Conservation (phyloP, 2,329 filamentous ascomycete genomes). For the Aspergillus sojae region DNA sequence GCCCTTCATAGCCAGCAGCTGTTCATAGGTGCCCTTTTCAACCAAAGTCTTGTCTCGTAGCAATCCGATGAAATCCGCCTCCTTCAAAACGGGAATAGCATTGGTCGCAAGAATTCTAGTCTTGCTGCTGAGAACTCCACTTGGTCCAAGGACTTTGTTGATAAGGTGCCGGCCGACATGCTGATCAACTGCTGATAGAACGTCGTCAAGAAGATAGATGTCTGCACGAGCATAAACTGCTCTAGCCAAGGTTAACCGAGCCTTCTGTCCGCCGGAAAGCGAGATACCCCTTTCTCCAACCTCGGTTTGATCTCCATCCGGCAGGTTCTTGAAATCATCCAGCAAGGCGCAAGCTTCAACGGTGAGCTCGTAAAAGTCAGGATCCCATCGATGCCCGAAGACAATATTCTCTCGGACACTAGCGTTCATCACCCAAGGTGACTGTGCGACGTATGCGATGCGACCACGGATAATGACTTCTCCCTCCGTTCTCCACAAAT, state of each 20-base stretch:
- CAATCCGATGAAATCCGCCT: slow-evolving; percentile 86
- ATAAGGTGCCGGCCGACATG: slow-evolving; percentile 95
- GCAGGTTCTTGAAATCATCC: slow-evolving; percentile 88
- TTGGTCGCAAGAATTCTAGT: slow-evolving; percentile 94
- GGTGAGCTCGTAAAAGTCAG: slow-evolving; percentile 90
- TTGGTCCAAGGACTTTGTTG: slow-evolving; percentile 85
- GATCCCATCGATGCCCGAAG: slow-evolving; percentile 92
- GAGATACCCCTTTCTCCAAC: slow-evolving; percentile 97
- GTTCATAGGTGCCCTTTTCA: slow-evolving; percentile 86
- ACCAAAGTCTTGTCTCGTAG: slow-evolving; percentile 80
- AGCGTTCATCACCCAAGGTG: slow-evolving; percentile 96
- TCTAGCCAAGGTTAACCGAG: slow-evolving; percentile 84
- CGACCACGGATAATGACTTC: slow-evolving; percentile 79
- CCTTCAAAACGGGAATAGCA: slow-evolving; percentile 84
- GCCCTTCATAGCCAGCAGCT: slow-evolving; percentile 91
- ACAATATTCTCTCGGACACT: slow-evolving; percentile 96
- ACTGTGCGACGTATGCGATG: slow-evolving; percentile 89
- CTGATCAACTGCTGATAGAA: slow-evolving; percentile 95
- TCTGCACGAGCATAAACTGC: slow-evolving; percentile 97
- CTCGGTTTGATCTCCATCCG: slow-evolving; percentile 94
- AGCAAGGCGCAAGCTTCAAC: slow-evolving; percentile 86
- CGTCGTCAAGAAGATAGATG: slow-evolving; percentile 91
- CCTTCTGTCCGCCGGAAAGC: slow-evolving; percentile 93
- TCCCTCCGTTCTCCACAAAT: slow-evolving; percentile 86
- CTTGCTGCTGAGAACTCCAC: slow-evolving; percentile 80